Base-by-base conservation (phyloP, 306 rosid species). In the Aeschynomene evenia region DNA sequence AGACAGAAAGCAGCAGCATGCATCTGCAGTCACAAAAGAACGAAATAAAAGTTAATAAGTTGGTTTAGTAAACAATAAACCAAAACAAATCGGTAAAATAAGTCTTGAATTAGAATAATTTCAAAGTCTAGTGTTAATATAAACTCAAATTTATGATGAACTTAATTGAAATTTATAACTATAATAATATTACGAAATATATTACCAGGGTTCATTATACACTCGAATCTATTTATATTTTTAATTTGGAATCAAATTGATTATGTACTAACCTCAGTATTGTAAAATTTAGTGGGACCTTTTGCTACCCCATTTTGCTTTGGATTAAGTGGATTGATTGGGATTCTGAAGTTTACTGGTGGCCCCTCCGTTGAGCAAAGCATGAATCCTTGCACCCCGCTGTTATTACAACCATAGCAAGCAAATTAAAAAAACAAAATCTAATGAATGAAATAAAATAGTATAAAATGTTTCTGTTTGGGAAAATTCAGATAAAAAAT, bases 1-100 rank as follows among this genome's bases (percentile, higher is more conserved):
- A 76, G 54, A 24, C 75, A 66, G 26, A 81, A 81, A 4, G 82
- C 86, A 68, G 84, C 84, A 12, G 71, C 62, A 56, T 76, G 89
- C 18, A 73, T 81, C 86, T 76, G 67, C 46, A 23, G 52, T 40
- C 51, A 34, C 29, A 37, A 22, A 59, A 43, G n/a, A 37, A 42
- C 0, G 60, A 31, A 73, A 15, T 11, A 22, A 6, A 20, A 10
- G 18, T 46, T 18, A 39, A 3, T 9, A 6, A 34, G 15, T 61
- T 12, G 15, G 13, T 66, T 46, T n/a, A 18, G 3, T 45, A 23
- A 24, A 31, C 40, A 15, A 66, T 7, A 22, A 40, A 43, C 20
- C 9, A 24, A 63, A 60, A 36, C 58, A 5, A 40, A 21, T 23
- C 0, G 6, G 6, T 26, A 36, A 13, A 29, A 49, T n/a, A 61